Base-by-base conservation (phyloP, 495 filamentous ascomycete genomes). In the Penicillium nucicola region DNA sequence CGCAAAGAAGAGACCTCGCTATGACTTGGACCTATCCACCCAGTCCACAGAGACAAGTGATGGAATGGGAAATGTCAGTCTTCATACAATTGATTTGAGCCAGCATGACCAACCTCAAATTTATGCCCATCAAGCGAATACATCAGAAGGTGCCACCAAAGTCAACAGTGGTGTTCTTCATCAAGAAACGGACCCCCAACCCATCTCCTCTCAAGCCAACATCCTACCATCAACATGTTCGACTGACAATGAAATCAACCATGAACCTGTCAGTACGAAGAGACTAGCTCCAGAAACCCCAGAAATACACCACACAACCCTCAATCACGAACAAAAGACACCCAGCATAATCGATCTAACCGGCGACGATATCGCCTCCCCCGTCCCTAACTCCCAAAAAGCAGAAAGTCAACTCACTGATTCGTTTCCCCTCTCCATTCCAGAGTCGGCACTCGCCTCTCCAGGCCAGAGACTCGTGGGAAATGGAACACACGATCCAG, bases 161-260 rank as follows among this genome's bases (percentile, higher is more conserved):
- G 40, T 46, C 13, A 65, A 54, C 31, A 64, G 58, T 38, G 45
- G 58, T 13, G 55, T 66, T 35, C 55, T 71, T 32, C 58, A 56
- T 10, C 54, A 48, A 39, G 65, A 67, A 40, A 60, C 65, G 48
- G n/a, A n/a, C n/a, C n/a, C n/a, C 43, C 51, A 54, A 2, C 41
- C 31, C 17, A 19, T 47, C 12, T 53, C 25, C 25, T 28, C 67
- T 10, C 44, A 68, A n/a, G 48, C 71, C 8, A 65, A 57, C 1
- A 45, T 63, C 22, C 63, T 74, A 2, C 71, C 71, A 9, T 61
- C 65, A 1, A 60, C 66, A 18, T 69, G 60, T 54, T 39, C 53
- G 4, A 58, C 58, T 18, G 57, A 62, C 0, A 34, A 50, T 19
- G 58, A 63, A 30, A 41, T 47, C 10, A 36, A 11, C 34, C 51